These are phyloP conservation scores for Lyophyllum decastes DNA, from an alignment of 768 basidiomycete genomes.

Conservation along the genomic window DNA sequence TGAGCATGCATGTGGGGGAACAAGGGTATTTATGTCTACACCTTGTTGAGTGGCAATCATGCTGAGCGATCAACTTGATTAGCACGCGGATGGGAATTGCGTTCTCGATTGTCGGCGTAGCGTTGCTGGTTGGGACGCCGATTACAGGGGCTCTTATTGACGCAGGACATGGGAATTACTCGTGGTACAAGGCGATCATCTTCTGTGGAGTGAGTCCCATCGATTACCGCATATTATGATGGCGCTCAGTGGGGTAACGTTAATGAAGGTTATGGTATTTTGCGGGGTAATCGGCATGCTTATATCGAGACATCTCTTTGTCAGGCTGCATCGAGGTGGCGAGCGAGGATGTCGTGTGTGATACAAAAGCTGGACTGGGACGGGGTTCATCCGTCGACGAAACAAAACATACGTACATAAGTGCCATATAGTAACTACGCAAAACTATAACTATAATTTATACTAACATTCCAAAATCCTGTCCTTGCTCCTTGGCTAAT, in stretches of 20 bases:
- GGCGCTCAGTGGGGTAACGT: not conserved
- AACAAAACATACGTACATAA: no score
- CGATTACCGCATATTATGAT: not conserved
- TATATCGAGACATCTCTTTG: slow-evolving; percentile 20
- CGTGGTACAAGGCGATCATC: slow-evolving; percentile 40
- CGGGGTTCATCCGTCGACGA: no score
- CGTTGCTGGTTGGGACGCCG: slow-evolving; percentile 49
- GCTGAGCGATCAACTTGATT: not conserved
- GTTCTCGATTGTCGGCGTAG: slow-evolving; percentile 46
- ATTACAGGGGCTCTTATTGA: slow-evolving; percentile 48
- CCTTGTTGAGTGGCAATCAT: no score
- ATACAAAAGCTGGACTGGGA: not conserved
- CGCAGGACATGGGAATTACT: slow-evolving; percentile 19
- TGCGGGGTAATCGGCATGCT: slow-evolving; percentile 18
- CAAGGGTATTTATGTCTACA: slow-evolving; percentile 3
- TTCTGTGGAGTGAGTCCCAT: slow-evolving; percentile 40
- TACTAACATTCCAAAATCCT: no score
- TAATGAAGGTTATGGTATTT: slow-evolving; percentile 16
- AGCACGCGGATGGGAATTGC: slow-evolving; percentile 53
- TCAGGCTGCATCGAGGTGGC: slow-evolving; percentile 12
- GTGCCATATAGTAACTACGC: no score
- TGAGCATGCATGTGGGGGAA: not conserved
- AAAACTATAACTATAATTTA: no score
- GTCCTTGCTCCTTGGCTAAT: no score
- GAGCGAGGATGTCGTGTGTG: slow-evolving; percentile 8